Base-by-base conservation (phyloP, 2,329 filamentous ascomycete species). In the Fusarium beomiforme region DNA sequence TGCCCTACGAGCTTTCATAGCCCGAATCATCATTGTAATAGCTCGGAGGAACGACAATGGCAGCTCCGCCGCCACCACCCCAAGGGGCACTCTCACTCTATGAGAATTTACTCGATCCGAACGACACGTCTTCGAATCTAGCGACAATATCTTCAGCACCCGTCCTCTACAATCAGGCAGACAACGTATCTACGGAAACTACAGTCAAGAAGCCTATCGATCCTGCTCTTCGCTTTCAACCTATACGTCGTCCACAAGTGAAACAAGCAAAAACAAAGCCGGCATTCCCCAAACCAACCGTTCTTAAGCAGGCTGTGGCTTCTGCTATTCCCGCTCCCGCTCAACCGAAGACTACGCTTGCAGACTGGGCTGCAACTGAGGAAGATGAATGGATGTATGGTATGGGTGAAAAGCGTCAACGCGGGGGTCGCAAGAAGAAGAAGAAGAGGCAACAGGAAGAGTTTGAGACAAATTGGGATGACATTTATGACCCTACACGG, bases 311-410 rank as follows among this genome's bases (percentile, higher is more conserved):
- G 31, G 71, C 83, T 31, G 64, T 79, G 33, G 64, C 79, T n/a
- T 11, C 77, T 8, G 59, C 76, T n/a, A 43, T 79, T 36, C 67
- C 80, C 21, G 76, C 81, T 42, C 75, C 82, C n/a, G 49, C 66
- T 26, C 84, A 85, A 13, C 81, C 85, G 10, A 95, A 92, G 78
- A 92, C 84, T 64, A 92, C 89, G 1, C 85, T 97, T 44, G 92
- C 93, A 42, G 93, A 97, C 80, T 97, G 94, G 92, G 89, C 91
- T 2, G 88, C 88, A 5, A 89, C 89, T 3, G 90, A 89, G 51
- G 92, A 94, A n/a, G 93, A 97, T 73, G 93, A 97, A 60, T 94
- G 94, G 70, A 89, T 90, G 68, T 94, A 93, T 78, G 85, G 82
- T 29, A 75, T 80, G 46, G 84, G 81, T 23, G 88, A 92, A 76